Base-by-base conservation (phyloP, 2,329 filamentous ascomycete genomes). In the Aspergillus arachidicola region DNA sequence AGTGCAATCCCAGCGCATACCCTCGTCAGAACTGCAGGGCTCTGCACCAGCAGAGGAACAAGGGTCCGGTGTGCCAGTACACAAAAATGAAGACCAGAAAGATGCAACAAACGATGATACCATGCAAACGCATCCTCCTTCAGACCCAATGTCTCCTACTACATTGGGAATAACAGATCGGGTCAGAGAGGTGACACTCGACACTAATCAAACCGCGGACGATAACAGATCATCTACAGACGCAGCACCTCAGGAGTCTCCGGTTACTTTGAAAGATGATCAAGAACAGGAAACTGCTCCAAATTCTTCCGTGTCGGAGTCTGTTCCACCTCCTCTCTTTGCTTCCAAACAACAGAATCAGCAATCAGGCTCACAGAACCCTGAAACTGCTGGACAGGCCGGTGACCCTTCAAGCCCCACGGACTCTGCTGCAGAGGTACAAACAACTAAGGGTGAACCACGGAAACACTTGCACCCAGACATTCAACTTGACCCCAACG, bases 261-360 rank as follows among this genome's bases (percentile, higher is more conserved):
- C 41, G 62, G 43, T 45, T 6, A 26, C 62, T n/a, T n/a, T 57
- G 19, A 32, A 63, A 38, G 55, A 30, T 3, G 63, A 62, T 3
- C 53, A 66, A 38, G 64, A 68, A 26, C 56, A 64, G 11, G 45
- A 58, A 38, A 56, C 71, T 28, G 65, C 57, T 11, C 64, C 62
- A 9, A 71, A 85, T 57, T 82, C 84, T 23, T 83, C 86, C n/a
- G 84, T 87, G 59, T 81, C 87, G 14, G 89, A 91, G 68, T 89
- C 91, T 69, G 87, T 85, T 53, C 90, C 90, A 11, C 86, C 89
- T 2, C 89, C 91, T 41, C 80, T 92, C 3, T 90, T 90, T 69
- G 79, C 82, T 57, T 82, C 82, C 68, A 82, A 77, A n/a, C 57
- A 65, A 51, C 43, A 71, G n/a, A 67, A 68, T 57, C 62, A 69